Evolutionary conservation across 1,284 basidiomycete species (phyloP).

Genomic region (Sanghuangporus weigelae): DNA sequence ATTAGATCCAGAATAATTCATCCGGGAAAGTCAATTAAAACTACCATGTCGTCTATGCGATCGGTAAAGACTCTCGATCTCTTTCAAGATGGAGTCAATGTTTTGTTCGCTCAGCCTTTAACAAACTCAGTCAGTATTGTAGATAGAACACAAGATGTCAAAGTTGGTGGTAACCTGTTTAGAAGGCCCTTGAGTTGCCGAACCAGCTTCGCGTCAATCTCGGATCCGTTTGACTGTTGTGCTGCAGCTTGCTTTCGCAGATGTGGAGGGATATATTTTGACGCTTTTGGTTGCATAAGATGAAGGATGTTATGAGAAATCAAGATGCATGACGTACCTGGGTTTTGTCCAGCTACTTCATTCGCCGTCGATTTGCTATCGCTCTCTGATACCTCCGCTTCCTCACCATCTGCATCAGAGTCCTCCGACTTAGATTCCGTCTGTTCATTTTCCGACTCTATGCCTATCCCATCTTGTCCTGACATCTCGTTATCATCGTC

Average conservation of each 20-base stretch:
- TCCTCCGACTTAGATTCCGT: slow-evolving; percentile 14
- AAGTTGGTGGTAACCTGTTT: slow-evolving; percentile 56
- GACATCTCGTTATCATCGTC: background rate
- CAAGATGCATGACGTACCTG: background rate
- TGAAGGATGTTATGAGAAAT: background rate
- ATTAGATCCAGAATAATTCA: slow-evolving; percentile 7
- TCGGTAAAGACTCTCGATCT: slow-evolving; percentile 77
- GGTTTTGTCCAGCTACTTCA: background rate
- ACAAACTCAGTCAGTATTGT: slow-evolving; percentile 2
- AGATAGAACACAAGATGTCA: background rate
- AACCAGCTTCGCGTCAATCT: slow-evolving; percentile 60
- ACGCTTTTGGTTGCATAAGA: slow-evolving; percentile 24
- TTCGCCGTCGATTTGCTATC: background rate
- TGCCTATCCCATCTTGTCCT: background rate
- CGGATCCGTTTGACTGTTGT: slow-evolving; percentile 34
- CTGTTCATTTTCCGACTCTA: slow-evolving; percentile 5
- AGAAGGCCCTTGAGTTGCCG: slow-evolving; percentile 84
- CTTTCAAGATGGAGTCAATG: slow-evolving; percentile 73
- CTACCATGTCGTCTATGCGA: slow-evolving; percentile 77
- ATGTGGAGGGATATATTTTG: slow-evolving; percentile 62
- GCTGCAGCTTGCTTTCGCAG: slow-evolving; percentile 36
- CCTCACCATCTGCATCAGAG: slow-evolving; percentile 1
- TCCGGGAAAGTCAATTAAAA: slow-evolving; percentile 19
- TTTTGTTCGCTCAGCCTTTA: slow-evolving; percentile 87
- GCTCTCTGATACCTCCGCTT: background rate